Conservation (phyloP, 345 rosid genomes). For the Sisymbrium irio region DNA sequence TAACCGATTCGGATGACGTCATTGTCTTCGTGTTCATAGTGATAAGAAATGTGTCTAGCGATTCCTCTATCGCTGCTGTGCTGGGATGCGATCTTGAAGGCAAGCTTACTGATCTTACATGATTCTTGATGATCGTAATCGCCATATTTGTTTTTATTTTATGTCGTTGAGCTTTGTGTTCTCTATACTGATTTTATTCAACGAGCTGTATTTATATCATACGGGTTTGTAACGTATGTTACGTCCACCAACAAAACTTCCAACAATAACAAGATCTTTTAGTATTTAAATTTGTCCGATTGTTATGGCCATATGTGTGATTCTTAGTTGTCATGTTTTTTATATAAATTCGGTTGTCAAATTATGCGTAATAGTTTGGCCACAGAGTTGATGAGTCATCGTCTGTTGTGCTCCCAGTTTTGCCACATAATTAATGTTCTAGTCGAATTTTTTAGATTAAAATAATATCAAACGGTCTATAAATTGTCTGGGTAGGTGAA, state of each 20-base stretch:
- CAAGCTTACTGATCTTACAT: slow-evolving; percentile 62
- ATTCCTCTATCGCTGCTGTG: slow-evolving; percentile 50
- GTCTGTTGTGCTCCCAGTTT: slow-evolving; percentile 16
- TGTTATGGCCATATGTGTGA: slow-evolving; percentile 1
- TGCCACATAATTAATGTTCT: slow-evolving; percentile 27
- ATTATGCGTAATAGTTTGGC: slow-evolving; percentile 17
- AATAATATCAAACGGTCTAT: slow-evolving; percentile 27
- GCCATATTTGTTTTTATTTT: slow-evolving; percentile 5
- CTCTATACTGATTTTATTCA: not conserved
- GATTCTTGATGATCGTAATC: slow-evolving; percentile 44
- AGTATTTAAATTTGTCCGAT: not conserved
- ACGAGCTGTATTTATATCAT: slow-evolving; percentile 25
- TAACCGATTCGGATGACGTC: slow-evolving; percentile 42
- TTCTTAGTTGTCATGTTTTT: slow-evolving; percentile 27
- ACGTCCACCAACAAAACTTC: slow-evolving; percentile 25
- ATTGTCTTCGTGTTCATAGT: slow-evolving; percentile 34
- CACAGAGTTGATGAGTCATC: slow-evolving; percentile 35
- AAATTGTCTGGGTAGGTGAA: slow-evolving; percentile 29
- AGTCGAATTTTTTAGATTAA: not conserved
- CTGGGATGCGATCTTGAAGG: slow-evolving; percentile 77
- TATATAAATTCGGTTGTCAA: slow-evolving; percentile 26
- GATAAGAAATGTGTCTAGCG: slow-evolving; percentile 43
- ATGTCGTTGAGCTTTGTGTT: slow-evolving; percentile 5
- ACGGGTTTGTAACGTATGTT: not conserved
- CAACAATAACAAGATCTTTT: slow-evolving; percentile 6